phyloP scores from a whole-genome alignment of 2,329 filamentous ascomycete species.

The Calonectria honghensis region DNA sequence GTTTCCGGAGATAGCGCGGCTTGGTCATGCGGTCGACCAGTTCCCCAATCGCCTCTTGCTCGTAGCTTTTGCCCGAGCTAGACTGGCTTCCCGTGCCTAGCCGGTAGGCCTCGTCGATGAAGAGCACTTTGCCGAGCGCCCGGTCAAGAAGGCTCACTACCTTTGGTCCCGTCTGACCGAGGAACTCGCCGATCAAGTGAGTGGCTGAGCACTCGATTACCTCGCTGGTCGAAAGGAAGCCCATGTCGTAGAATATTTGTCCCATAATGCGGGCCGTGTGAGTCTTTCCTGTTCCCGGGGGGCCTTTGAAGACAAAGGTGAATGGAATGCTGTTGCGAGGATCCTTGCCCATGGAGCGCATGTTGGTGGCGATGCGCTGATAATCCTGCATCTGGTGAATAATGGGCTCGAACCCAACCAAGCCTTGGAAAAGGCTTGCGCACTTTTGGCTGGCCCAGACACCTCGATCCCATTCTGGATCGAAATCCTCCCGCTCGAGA shows the following conservation, averaged over 20 bases:
- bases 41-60: conserved; percentile 72
- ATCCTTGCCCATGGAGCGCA: conserved; percentile 72
- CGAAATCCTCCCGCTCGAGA: conserved; percentile 68
- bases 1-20: conserved; percentile 72
- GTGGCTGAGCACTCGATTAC: conserved; percentile 80
- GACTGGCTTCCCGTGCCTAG: conserved; percentile 68
- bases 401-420: conserved; percentile 75
- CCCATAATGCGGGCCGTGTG: conserved; percentile 82
- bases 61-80: conserved; percentile 62
- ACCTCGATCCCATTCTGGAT: conserved; percentile 73
- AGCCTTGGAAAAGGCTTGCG: conserved; percentile 73
- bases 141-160: conserved; percentile 75
- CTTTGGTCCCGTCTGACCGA: conserved; percentile 82
- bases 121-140: conserved; percentile 79
- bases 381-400: conserved; percentile 73
- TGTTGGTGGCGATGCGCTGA: conserved; percentile 70
- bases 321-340: conserved; percentile 74
- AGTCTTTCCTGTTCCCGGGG: conserved; percentile 82
- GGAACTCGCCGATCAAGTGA: conserved; percentile 79
- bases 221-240: conserved; percentile 76
- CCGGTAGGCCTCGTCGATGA: conserved; percentile 83
- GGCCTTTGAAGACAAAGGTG: conserved; percentile 80
- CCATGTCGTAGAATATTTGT: conserved; percentile 84
- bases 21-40: conserved; percentile 71
- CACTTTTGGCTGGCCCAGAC: conserved; percentile 62